Percentiles rank a stretch among this genome's conserved stretches.
These are phyloP conservation scores for Gracilaria vermiculophylla DNA, from an alignment of 23 red algal species.

Conservation along the genomic window DNA sequence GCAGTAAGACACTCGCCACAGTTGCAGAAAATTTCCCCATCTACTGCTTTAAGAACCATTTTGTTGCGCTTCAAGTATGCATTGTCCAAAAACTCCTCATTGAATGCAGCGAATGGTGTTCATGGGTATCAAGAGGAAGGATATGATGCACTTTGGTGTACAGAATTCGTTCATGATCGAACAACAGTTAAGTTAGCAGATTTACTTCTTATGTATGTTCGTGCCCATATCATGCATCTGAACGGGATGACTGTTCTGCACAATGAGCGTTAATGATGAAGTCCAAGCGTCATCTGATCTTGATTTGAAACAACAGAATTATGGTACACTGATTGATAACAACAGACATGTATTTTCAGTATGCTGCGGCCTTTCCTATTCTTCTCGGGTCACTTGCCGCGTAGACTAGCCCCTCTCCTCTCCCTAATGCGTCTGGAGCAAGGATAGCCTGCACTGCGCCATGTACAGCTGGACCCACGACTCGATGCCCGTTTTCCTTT, in stretches of 20 bases:
- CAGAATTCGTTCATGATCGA: background rate
- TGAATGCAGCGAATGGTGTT: too few species aligned
- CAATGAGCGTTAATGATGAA: background rate
- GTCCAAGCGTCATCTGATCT: background rate
- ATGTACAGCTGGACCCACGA: slow-evolving; percentile 44
- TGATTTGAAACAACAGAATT: background rate
- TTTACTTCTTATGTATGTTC: background rate
- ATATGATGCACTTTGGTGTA: too few species aligned
- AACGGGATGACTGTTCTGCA: background rate
- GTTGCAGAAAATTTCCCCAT: too few species aligned
- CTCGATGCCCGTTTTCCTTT: slow-evolving; percentile 61
- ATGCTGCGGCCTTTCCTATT: slow-evolving; percentile 81
- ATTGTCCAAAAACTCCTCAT: background rate
- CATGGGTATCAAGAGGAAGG: too few species aligned
- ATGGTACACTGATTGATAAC: background rate
- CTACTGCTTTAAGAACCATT: background rate
- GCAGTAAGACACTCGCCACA: too few species aligned
- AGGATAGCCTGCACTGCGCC: slow-evolving; percentile 54
- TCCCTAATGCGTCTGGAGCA: slow-evolving; percentile 10
- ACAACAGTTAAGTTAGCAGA: background rate
- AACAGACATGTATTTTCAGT: slow-evolving; percentile 24
- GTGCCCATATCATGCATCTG: background rate
- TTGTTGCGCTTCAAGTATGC: background rate
- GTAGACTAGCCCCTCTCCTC: slow-evolving; percentile 41
- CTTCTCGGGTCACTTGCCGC: slow-evolving; percentile 83